Conservation (phyloP, 805 yeast genomes). For the Candida koratica region DNA sequence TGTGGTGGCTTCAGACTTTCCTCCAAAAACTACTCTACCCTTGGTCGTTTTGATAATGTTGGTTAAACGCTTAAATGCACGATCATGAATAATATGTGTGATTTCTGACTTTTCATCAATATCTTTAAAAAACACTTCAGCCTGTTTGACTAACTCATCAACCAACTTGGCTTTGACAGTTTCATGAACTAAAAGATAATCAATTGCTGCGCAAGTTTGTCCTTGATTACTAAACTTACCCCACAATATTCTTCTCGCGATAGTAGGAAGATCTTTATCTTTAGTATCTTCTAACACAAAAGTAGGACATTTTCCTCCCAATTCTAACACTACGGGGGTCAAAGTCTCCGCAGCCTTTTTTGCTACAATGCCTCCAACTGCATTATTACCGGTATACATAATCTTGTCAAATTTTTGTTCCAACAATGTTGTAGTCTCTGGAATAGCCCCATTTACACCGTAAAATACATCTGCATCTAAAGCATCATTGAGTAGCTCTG, state of each 20-base stretch:
- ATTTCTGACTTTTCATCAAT: slow-evolving; percentile 27
- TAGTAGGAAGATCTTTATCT: slow-evolving; percentile 38
- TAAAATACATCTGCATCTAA: slow-evolving; percentile 55
- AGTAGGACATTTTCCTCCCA: slow-evolving; percentile 92
- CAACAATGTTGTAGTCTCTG: slow-evolving; percentile 57
- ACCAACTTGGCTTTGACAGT: slow-evolving; percentile 51
- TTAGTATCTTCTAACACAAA: slow-evolving; percentile 54
- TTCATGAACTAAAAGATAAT: slow-evolving; percentile 70
- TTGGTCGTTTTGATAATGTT: slow-evolving; percentile 43
- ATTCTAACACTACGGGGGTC: slow-evolving; percentile 77
- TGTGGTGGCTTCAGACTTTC: slow-evolving; percentile 33
- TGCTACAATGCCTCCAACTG: slow-evolving; percentile 75
- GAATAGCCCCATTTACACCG: slow-evolving; percentile 69
- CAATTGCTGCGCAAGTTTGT: slow-evolving; percentile 89
- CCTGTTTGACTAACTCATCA: slow-evolving; percentile 34
- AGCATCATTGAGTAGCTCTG: slow-evolving; percentile 49
- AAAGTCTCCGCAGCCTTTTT: slow-evolving; percentile 78
- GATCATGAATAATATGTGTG: slow-evolving; percentile 59
- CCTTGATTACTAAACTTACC: slow-evolving; percentile 80
- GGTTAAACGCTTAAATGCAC: slow-evolving; percentile 47
- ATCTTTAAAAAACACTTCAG: slow-evolving; percentile 43
- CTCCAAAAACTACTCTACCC: slow-evolving; percentile 53
- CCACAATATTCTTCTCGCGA: slow-evolving; percentile 67
- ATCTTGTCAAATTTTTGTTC: slow-evolving; percentile 73
- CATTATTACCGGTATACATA: slow-evolving; percentile 76